Evolutionary conservation across 495 filamentous ascomycete genomes (phyloP), one percentile per base, ranked within the genome.

Genomic region (Neurospora sp.): DNA sequence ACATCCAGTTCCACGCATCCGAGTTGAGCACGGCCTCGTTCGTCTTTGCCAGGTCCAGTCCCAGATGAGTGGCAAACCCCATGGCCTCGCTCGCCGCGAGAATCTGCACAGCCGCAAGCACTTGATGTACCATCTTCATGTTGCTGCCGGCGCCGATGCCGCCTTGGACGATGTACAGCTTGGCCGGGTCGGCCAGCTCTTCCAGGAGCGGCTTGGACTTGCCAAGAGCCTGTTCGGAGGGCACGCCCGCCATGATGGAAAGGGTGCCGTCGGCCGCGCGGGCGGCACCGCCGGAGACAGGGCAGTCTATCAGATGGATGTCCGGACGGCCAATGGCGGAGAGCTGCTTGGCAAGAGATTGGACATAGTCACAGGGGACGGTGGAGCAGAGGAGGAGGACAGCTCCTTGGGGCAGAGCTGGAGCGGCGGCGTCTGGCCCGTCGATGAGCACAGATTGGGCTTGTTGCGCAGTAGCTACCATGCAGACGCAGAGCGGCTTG

Each of bases 61-160:
- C 91, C 44, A 93, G 81, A 16, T 85, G 84, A 46, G 87, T 89
- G 11, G 91, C 92, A 68, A 94, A 88, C 0, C 91, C 92, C 87
- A 92, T 87, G 1, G 87, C 89, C 80, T 96, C 93, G 75, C 89
- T 90, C 14, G 89, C 85, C 10, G 90, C 87, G 3, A 91, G 84
- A 75, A 96, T 94, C 73, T 94, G 89, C 71, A 91, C 90, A 0
- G 89, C 92, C 1, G 92, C 93, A 12, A 94, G 85, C 20, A 96
- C 89, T 79, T 96, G 93, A 80, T 94, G 92, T 69, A 92, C 89
- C 88, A 94, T 93, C 82, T 96, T 96, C 86, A 94, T 92, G 77
- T 94, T 94, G 75, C 90, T 93, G n/a, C 93, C 92, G 0, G 89
- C 89, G 5, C 91, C 92, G 69, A 94, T 83, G 4, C 91, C 92